Evolutionary conservation across 177 flowering plant species (phyloP).

Genomic region (Telopea speciosissima): DNA sequence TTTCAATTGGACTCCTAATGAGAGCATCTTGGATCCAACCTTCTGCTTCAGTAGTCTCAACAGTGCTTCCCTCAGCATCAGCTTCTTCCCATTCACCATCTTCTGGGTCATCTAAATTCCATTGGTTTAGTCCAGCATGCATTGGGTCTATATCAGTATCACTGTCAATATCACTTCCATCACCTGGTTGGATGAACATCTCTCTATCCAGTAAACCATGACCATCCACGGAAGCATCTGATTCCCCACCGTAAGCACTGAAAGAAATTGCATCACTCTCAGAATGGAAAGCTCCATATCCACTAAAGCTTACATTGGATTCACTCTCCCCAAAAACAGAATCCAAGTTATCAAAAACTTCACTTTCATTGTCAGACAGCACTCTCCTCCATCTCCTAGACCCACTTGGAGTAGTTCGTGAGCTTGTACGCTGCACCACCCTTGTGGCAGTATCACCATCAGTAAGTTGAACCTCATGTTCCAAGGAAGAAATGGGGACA

Average conservation of each 20-base stretch:
- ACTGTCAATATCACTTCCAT: constrained; percentile 39
- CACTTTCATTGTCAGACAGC: constrained; percentile 75
- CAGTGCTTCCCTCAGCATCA: constrained; percentile 36
- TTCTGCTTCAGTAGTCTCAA: constrained; percentile 22
- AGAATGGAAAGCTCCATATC: constrained; percentile 38
- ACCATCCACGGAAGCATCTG: constrained; percentile 72
- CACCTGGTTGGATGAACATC: constrained; percentile 36
- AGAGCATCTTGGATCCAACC: constrained; percentile 15
- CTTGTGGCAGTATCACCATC: constrained; percentile 33
- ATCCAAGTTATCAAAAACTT: constrained; percentile 48
- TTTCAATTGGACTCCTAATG: constrained; percentile 19
- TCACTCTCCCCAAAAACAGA: constrained; percentile 72
- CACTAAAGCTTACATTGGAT: constrained; percentile 56
- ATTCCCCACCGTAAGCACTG: constrained; percentile 62
- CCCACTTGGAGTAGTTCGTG: constrained; percentile 58
- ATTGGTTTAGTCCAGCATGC: constrained; percentile 62
- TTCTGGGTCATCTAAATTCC: constrained; percentile 62
- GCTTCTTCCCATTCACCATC: constrained; percentile 51
- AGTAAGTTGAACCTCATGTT: constrained; percentile 30
- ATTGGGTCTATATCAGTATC: constrained; percentile 94
- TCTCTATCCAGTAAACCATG: constrained; percentile 44
- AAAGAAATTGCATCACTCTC: constrained; percentile 67
- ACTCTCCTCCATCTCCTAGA: constrained; percentile 67
- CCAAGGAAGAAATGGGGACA: constrained; percentile 13
- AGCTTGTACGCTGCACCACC: constrained; percentile 33